These are phyloP conservation scores for Actinidia polygama DNA, from an alignment of 179 eudicot genomes.

Conservation along the genomic window DNA sequence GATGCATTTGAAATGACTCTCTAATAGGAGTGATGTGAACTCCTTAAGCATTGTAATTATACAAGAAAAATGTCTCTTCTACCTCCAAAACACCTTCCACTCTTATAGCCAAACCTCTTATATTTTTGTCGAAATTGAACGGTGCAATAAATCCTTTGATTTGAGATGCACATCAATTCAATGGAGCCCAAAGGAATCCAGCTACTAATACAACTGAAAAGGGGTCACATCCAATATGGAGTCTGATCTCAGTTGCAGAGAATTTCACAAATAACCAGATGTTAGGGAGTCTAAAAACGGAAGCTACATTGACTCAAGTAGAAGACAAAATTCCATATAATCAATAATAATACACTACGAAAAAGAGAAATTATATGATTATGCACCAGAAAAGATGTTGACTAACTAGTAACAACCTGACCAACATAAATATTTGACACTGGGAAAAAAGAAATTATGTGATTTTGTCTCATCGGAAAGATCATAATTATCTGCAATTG, in stretches of 20 bases:
- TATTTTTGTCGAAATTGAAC: no score
- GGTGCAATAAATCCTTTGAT: no score
- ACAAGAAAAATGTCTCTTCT: no score
- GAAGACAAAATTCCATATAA: neutral
- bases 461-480: neutral
- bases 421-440: no score
- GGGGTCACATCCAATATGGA: neutral
- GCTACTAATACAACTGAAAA: neutral
- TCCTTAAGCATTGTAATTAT: no score
- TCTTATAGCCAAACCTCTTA: no score
- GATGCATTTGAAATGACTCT: no score
- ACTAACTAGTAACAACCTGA: no score
- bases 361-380: neutral
- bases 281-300: neutral
- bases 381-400: neutral
- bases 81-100: no score
- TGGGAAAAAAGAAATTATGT: no score
- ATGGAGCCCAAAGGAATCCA: neutral
- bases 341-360: neutral
- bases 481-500: neutral
- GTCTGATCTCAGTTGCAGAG: conserved; percentile 1
- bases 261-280: neutral
- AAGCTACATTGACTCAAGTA: neutral
- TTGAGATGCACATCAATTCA: neutral
- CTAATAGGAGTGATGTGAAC: no score